Evolutionary conservation across 352 stramenopile species (phyloP).

Genomic region (Globisporangium iwayamae): DNA sequence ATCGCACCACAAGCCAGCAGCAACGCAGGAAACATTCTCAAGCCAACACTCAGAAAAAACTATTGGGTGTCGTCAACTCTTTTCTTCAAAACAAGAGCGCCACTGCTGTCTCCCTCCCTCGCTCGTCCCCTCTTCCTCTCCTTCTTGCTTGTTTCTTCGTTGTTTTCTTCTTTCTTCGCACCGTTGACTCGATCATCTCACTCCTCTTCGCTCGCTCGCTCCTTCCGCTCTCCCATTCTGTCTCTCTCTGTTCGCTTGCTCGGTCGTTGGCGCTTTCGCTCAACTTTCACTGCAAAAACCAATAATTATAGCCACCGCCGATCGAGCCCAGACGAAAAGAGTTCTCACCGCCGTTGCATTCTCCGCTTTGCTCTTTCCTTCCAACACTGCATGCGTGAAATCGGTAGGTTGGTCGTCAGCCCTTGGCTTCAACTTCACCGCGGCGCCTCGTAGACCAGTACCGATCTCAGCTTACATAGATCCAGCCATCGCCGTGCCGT

Average conservation of each 20-base stretch:
- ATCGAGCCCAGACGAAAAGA: constrained; percentile 4
- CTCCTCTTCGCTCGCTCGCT: not conserved
- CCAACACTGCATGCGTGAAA: not conserved
- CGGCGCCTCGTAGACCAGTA: not conserved
- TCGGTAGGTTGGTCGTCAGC: not conserved
- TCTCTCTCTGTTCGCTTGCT: constrained; percentile 5
- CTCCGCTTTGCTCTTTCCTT: not conserved
- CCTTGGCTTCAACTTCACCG: not conserved
- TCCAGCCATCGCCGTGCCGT: constrained; percentile 74
- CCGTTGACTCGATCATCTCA: not conserved
- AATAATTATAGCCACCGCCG: constrained; percentile 15
- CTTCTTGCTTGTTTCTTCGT: not conserved
- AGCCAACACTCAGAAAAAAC: not conserved
- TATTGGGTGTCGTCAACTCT: not conserved
- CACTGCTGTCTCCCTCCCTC: not conserved
- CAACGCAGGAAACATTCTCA: too few relatives aligned
- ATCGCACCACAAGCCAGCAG: not conserved
- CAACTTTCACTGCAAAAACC: constrained; percentile 14
- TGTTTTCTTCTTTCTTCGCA: not conserved
- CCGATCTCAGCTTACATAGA: constrained; percentile 36
- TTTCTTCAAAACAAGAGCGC: constrained; percentile 9
- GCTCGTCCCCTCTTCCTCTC: not conserved
- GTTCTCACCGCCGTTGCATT: not conserved
- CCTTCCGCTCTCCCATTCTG: not conserved
- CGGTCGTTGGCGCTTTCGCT: constrained; percentile 11